phyloP scores from a whole-genome alignment of 2,329 filamentous ascomycete genomes.

The Ambrosiella xylebori region DNA sequence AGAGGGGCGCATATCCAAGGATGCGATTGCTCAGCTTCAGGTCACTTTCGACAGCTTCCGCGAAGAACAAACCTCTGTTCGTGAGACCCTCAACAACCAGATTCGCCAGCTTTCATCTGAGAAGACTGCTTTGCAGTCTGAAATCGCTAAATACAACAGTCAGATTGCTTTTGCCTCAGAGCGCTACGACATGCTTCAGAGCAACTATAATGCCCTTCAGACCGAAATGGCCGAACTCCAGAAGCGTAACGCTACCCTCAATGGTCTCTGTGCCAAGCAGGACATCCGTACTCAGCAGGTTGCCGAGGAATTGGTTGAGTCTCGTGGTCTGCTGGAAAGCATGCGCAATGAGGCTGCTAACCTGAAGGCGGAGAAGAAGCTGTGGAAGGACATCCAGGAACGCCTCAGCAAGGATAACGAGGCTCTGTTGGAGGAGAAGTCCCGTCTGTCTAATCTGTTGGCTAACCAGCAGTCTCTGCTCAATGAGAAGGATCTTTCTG shows the following conservation, averaged over 20 bases:
- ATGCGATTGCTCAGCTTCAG: conserved; percentile 73
- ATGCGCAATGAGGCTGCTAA: conserved; percentile 83
- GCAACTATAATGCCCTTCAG: conserved; percentile 70
- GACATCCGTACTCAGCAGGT: conserved; percentile 82
- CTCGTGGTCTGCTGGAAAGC: conserved; percentile 64
- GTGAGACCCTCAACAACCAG: conserved; percentile 69
- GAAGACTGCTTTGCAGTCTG: conserved; percentile 65
- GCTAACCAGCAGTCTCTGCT: conserved; percentile 73
- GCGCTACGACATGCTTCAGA: conserved; percentile 75
- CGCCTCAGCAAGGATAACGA: conserved; percentile 81
- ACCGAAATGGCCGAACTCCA: conserved; percentile 74
- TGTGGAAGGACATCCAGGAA: conserved; percentile 88
- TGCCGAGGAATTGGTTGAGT: conserved; percentile 81
- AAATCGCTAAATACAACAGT: conserved; percentile 62
- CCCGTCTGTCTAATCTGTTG: conserved; percentile 65
- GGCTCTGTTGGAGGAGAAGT: conserved; percentile 64
- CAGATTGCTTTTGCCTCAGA: conserved; percentile 69
- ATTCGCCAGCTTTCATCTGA: conserved; percentile 65
- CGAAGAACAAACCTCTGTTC: conserved; percentile 67
- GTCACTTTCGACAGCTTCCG: conserved; percentile 78
- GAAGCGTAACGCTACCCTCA: conserved; percentile 58
- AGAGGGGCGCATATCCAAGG: conserved; percentile 41
- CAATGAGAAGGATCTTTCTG: conserved; percentile 76
- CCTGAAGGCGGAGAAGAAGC: conserved; percentile 81
- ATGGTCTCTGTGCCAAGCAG: conserved; percentile 73